Evolutionary conservation across 257 asterid species (phyloP), one percentile per base, ranked within the genome.

Genomic region (Thymus quinquecostatus): DNA sequence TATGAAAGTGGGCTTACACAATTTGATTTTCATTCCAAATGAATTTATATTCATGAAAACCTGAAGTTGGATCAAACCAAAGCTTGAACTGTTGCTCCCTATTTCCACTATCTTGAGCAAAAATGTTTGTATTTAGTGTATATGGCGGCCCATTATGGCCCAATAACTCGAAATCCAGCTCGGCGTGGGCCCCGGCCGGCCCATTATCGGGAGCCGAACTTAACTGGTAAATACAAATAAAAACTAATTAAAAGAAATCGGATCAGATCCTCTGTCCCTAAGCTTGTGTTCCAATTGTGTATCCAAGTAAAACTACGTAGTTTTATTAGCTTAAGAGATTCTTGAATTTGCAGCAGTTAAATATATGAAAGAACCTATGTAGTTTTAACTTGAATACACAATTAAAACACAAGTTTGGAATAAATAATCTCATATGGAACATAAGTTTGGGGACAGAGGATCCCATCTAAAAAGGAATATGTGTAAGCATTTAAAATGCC

Each of bases 131-230:
- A 1, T 6, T 43, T 4, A 62, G 8, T 53, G 4, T 40, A 51
- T 72, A 72, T 2, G 66, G 29, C n/a, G 57, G 43, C 50, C 72
- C 67, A 41, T 44, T 33, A 0, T 4, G 9, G 44, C 72, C 67
- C 67, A 73, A 47, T 9, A 73, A 32, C 65, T 63, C 71, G 10
- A 72, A 72, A 54, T 72, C 78, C 5, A 73, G 67, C 61, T 73
- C 78, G 14, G 32, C 50, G n/a, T 73, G 72, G 5, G 53, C 54
- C 1, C 45, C 48, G 0, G 1, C 38, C 2, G 11, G 32, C n/a
- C 3, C 67, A 65, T 73, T 65, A 2, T 45, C 44, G 0, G 6
- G 10, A 2, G 4, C 9, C 8, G 72, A 73, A 65, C 54, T 73
- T 57, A 73, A 30, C 62, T 56, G 62, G 21, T 21, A 21, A 21